A percentile compares a stretch with the other conserved stretches of the same genome.
Conservation (phyloP, 164 flowering plant species). For the Houttuynia cordata region DNA sequence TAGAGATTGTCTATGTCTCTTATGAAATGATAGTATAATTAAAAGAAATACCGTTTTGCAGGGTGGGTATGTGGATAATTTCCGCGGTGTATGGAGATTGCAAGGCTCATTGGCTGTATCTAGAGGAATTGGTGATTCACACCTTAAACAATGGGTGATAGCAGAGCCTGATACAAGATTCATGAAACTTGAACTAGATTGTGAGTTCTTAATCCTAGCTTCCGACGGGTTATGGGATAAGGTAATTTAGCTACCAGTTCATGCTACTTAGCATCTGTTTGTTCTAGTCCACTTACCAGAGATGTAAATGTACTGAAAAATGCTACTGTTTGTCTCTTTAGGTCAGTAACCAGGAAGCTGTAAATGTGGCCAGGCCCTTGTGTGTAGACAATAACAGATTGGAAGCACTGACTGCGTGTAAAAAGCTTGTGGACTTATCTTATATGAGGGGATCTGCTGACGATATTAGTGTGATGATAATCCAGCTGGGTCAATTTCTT, state of each 20-base stretch:
- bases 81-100: conserved; percentile 79
- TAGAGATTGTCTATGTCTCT: too few species aligned
- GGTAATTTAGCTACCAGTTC: conserved; percentile 23
- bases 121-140: conserved; percentile 66
- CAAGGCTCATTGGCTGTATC: conserved; percentile 79
- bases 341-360: conserved; percentile 83
- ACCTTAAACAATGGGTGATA: conserved; percentile 67
- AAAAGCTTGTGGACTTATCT: conserved; percentile 58
- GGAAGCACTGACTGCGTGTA: conserved; percentile 39
- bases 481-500: conserved; percentile 5
- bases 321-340: conserved; percentile 15
- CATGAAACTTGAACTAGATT: conserved; percentile 38
- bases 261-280: conserved; percentile 2
- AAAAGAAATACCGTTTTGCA: conserved; percentile 1
- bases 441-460: conserved; percentile 58
- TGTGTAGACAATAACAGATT: conserved; percentile 26
- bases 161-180: conserved; percentile 77
- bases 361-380: conserved; percentile 41
- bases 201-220: conserved; percentile 71
- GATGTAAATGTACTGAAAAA: conserved; percentile 13
- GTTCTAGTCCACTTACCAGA: conserved; percentile 6
- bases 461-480: conserved; percentile 75
- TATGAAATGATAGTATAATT: too few species aligned
- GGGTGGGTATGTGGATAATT: conserved; percentile 86
- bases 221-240: conserved; percentile 94